These are phyloP conservation scores for Linanthus parryae DNA, from an alignment of 148 eudicot genomes.

Conservation along the genomic window DNA sequence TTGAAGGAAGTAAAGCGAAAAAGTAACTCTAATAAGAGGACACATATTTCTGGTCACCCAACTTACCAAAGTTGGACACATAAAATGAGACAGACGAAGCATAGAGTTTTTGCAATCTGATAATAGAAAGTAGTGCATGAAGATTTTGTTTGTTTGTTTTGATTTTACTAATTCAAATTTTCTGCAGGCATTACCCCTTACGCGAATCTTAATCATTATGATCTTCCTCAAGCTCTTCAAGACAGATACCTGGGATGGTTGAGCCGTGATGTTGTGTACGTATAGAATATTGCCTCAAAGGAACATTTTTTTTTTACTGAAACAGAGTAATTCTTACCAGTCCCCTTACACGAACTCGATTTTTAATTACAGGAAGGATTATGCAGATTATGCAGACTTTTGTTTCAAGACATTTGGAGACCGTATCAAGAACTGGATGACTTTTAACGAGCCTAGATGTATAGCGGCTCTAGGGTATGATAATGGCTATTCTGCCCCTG, in stretches of 20 bases:
- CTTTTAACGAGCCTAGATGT: slow-evolving; percentile 89
- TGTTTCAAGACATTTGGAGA: slow-evolving; percentile 95
- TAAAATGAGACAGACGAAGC: too few relatives aligned
- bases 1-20: too few relatives aligned
- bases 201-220: slow-evolving; percentile 83
- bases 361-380: slow-evolving; percentile 77
- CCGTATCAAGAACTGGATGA: slow-evolving; percentile 90
- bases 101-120: too few relatives aligned
- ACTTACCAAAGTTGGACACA: too few relatives aligned
- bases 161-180: too few relatives aligned
- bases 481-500: slow-evolving; percentile 61
- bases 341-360: too few relatives aligned
- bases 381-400: slow-evolving; percentile 86
- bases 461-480: slow-evolving; percentile 84
- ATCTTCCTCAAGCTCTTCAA: slow-evolving; percentile 79
- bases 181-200: slow-evolving; percentile 78
- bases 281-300: not conserved
- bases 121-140: too few relatives aligned
- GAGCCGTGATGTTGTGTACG: slow-evolving; percentile 67
- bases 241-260: slow-evolving; percentile 72
- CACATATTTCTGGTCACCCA: too few relatives aligned
- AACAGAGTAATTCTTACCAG: too few relatives aligned
- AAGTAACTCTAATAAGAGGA: too few relatives aligned
- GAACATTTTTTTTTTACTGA: too few relatives aligned
- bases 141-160: too few relatives aligned